These are phyloP conservation scores for Bimuria novae-zelandiae DNA, from an alignment of 2,329 filamentous ascomycete genomes.

Conservation along the genomic window DNA sequence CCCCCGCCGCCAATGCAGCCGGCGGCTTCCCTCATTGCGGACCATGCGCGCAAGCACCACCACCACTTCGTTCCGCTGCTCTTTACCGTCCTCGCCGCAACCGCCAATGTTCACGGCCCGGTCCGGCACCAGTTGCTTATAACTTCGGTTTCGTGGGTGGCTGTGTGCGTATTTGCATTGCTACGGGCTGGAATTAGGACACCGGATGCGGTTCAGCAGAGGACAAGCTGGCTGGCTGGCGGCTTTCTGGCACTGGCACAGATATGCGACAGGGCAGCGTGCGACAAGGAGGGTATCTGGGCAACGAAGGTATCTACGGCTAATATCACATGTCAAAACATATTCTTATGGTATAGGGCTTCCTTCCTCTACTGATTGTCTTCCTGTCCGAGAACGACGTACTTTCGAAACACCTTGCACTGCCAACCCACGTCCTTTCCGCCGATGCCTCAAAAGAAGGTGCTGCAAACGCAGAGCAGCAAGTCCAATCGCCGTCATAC, in stretches of 20 bases:
- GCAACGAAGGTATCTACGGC: slow-evolving; percentile 49
- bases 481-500: slow-evolving; percentile 24
- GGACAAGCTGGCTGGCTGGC: slow-evolving; percentile 48
- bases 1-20: slow-evolving; percentile 44
- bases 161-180: slow-evolving; percentile 44
- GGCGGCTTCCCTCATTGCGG: slow-evolving; percentile 33
- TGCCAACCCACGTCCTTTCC: slow-evolving; percentile 28
- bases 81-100: slow-evolving; percentile 41
- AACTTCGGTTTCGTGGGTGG: slow-evolving; percentile 49
- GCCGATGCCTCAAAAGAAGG: slow-evolving; percentile 27
- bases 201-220: slow-evolving; percentile 30
- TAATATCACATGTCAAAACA: not conserved
- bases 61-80: slow-evolving; percentile 39
- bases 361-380: slow-evolving; percentile 41
- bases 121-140: slow-evolving; percentile 50
- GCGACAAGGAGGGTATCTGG: slow-evolving; percentile 50
- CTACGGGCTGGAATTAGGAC: slow-evolving; percentile 40
- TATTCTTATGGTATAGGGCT: slow-evolving; percentile 29
- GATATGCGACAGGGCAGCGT: slow-evolving; percentile 51
- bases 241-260: slow-evolving; percentile 48
- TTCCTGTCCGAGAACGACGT: slow-evolving; percentile 36
- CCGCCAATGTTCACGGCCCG: slow-evolving; percentile 42
- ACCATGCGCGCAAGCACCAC: slow-evolving; percentile 40
- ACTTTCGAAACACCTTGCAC: slow-evolving; percentile 26
- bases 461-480: slow-evolving; percentile 20